Conservation (phyloP, 2,329 filamentous ascomycete genomes). For the Hymenoscyphus repandus region DNA sequence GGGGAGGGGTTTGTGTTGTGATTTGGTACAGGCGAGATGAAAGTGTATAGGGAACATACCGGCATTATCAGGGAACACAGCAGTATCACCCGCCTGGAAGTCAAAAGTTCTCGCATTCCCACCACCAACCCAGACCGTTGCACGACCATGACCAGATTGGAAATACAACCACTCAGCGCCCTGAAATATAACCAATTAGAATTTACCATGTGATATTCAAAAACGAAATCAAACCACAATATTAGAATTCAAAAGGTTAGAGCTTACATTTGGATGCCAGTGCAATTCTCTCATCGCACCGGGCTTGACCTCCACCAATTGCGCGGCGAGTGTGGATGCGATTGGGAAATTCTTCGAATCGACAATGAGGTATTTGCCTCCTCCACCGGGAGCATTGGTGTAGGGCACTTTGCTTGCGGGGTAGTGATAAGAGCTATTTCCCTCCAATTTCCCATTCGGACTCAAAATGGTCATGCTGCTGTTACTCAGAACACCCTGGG, state of each 20-base stretch:
- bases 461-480: conserved; percentile 56
- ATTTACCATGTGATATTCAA: conserved; percentile 36
- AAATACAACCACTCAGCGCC: conserved; percentile 79
- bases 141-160: conserved; percentile 61
- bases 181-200: conserved; percentile 39
- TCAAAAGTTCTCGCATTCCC: conserved; percentile 70
- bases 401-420: conserved; percentile 68
- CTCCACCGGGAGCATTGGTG: conserved; percentile 50
- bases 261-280: conserved; percentile 62
- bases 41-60: background rate
- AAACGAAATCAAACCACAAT: conserved; percentile 55
- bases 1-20: background rate
- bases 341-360: conserved; percentile 64
- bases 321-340: conserved; percentile 59
- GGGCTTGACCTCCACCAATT: conserved; percentile 59
- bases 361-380: conserved; percentile 58
- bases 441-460: conserved; percentile 60
- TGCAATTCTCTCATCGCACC: conserved; percentile 60
- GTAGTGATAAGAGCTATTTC: conserved; percentile 70
- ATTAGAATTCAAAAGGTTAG: conserved; percentile 61
- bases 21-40: background rate
- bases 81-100: conserved; percentile 68
- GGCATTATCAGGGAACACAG: conserved; percentile 53
- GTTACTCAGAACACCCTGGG: conserved; percentile 58
- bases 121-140: conserved; percentile 67